These are phyloP conservation scores for Thelonectria olida DNA, from an alignment of 2,329 filamentous ascomycete species.

Conservation along the genomic window DNA sequence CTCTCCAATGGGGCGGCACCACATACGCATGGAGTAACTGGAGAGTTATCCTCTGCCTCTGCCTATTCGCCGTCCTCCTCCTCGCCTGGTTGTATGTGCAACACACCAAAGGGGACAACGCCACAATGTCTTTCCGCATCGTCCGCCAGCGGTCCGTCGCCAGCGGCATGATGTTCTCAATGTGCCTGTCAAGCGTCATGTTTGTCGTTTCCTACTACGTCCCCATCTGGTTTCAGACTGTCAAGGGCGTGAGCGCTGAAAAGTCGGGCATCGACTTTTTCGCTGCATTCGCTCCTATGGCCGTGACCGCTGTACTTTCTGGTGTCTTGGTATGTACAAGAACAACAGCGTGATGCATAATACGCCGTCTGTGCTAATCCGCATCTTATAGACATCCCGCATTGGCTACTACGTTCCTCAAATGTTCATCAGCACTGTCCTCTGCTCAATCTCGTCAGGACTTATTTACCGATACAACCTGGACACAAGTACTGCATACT, in stretches of 20 bases:
- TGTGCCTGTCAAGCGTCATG: neutral
- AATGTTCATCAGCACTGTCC: slow-evolving; percentile 17
- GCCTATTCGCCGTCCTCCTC: neutral
- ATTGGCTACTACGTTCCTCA: slow-evolving; percentile 29
- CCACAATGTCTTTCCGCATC: neutral
- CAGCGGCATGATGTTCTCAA: neutral
- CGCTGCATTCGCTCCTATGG: neutral
- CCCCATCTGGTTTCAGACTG: slow-evolving; percentile 12
- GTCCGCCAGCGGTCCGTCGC: neutral
- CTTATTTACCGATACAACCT: slow-evolving; percentile 13
- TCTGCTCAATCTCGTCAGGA: slow-evolving; percentile 6
- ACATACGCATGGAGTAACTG: neutral
- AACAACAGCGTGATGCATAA: neutral
- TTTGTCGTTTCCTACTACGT: neutral
- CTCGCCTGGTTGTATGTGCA: neutral
- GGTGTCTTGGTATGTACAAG: neutral
- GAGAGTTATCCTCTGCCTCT: neutral
- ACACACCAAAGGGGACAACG: neutral
- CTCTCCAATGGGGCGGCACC: neutral
- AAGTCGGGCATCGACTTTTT: slow-evolving; percentile 10
- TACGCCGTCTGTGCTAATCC: neutral
- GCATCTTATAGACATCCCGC: neutral
- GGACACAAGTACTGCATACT: neutral
- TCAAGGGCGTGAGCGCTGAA: neutral
- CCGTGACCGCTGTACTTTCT: neutral